Conservation (phyloP, 192 early-diverging fungal species). For the Phycomyces blakesleeanus region DNA sequence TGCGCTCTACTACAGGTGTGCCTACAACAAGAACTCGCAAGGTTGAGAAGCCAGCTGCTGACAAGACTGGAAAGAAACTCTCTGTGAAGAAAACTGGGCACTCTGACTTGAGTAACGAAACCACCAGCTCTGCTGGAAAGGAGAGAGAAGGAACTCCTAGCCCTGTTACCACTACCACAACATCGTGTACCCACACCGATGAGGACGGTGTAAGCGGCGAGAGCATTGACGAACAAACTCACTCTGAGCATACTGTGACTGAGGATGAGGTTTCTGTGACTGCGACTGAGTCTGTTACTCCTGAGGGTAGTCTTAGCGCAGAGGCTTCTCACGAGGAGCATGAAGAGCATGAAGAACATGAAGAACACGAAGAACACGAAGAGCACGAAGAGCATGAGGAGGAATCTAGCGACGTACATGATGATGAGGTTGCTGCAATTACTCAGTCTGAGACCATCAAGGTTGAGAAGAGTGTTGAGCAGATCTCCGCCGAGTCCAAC, state of each 20-base stretch:
- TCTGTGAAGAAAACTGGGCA: not conserved
- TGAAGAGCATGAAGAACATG: not conserved
- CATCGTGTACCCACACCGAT: not conserved
- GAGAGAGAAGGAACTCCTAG: not conserved
- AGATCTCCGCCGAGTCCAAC: not conserved
- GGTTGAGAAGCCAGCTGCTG: not conserved
- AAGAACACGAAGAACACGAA: not conserved
- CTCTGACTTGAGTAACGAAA: not conserved
- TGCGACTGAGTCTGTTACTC: not conserved
- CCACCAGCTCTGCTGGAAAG: not conserved
- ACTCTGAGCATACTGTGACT: not conserved
- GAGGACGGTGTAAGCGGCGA: not conserved
- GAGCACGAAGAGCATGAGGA: constrained; percentile 1
- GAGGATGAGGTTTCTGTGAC: not conserved
- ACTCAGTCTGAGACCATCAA: not conserved
- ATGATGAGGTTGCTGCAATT: not conserved
- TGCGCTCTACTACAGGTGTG: not conserved
- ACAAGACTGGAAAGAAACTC: not conserved
- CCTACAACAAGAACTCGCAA: not conserved
- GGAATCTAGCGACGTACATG: not conserved
- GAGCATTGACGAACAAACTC: not conserved
- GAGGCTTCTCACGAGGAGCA: not conserved
- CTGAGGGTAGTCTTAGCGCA: not conserved
- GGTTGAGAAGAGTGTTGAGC: not conserved
- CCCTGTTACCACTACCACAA: not conserved